These are phyloP conservation scores for Cicer pinnatifidum DNA, from an alignment of 306 rosid species.

Conservation along the genomic window DNA sequence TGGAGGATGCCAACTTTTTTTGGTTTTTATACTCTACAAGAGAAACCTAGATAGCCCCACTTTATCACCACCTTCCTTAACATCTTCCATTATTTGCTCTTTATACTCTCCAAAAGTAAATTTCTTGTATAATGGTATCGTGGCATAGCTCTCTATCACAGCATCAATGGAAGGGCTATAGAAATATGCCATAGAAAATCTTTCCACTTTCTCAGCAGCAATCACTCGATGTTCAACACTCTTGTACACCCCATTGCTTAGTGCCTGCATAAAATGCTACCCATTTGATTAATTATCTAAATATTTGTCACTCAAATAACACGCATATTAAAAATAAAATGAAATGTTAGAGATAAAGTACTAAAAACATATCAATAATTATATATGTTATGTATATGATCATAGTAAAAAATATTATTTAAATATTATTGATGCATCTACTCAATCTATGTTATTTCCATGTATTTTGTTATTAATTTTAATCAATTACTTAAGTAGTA, in stretches of 20 bases:
- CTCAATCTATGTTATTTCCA: too few species aligned
- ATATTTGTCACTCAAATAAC: neutral
- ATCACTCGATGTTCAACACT: constrained; percentile 72
- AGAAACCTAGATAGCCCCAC: constrained; percentile 76
- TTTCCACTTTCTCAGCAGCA: constrained; percentile 51
- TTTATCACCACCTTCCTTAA: constrained; percentile 66
- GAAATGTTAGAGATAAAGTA: too few species aligned
- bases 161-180: constrained; percentile 60
- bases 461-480: too few species aligned
- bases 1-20: neutral
- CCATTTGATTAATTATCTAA: neutral
- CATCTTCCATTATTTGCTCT: constrained; percentile 59
- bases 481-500: too few species aligned
- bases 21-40: neutral
- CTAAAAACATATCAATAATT: too few species aligned
- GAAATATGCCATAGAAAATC: constrained; percentile 77
- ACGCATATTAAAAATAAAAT: too few species aligned
- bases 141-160: constrained; percentile 51
- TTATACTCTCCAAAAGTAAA: constrained; percentile 65
- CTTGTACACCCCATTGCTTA: constrained; percentile 71
- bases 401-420: too few species aligned
- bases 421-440: too few species aligned
- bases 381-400: too few species aligned
- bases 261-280: constrained; percentile 54
- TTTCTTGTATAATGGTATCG: constrained; percentile 51